Conservation (phyloP, 202 grass and related monocot genomes). For the Schoenoplectus triqueter region DNA sequence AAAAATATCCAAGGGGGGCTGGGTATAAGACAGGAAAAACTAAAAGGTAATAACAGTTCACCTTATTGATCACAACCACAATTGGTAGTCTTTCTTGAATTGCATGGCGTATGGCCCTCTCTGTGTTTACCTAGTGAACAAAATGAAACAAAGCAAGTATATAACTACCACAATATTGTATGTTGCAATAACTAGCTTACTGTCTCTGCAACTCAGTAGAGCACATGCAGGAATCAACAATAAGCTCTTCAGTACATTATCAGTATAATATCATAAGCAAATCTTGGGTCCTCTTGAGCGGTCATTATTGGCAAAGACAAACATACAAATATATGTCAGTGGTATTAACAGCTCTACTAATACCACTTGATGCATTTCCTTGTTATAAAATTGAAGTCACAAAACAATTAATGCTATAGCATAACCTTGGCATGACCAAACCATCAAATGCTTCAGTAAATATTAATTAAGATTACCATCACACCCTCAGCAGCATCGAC, state of each 20-base stretch:
- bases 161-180: constrained; percentile 5
- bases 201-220: neutral
- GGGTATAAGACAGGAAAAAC: neutral
- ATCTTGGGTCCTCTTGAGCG: neutral
- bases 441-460: neutral
- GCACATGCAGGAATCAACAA: neutral
- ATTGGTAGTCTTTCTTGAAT: constrained; percentile 95
- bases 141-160: constrained; percentile 41
- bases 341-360: neutral
- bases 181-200: constrained; percentile 3
- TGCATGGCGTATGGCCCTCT: constrained; percentile 96
- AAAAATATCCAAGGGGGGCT: neutral
- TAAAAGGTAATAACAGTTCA: constrained; percentile 18
- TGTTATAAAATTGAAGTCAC: neutral
- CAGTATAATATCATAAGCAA: neutral
- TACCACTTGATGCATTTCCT: neutral
- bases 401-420: constrained; percentile 4
- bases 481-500: constrained; percentile 97
- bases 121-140: constrained; percentile 86
- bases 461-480: constrained; percentile 59
- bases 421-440: neutral
- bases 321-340: neutral
- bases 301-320: neutral
- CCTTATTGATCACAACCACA: constrained; percentile 99
- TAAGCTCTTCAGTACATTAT: neutral